Percentiles rank a stretch among this genome's conserved stretches.
phyloP scores from a whole-genome alignment of 352 stramenopile genomes.

The Globisporangium polare region DNA sequence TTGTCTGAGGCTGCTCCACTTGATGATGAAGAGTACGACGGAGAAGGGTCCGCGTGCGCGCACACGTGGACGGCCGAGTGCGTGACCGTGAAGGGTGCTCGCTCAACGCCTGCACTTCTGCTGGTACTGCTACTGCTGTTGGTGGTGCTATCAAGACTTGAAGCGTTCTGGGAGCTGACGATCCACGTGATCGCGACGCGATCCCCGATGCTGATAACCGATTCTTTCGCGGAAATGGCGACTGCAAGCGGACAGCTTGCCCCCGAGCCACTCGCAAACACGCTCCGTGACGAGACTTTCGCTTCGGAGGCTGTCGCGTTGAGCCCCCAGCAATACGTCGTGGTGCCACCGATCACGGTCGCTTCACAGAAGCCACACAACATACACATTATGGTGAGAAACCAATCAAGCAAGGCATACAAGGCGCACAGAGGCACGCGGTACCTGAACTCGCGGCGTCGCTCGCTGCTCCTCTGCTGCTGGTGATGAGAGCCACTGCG shows the following conservation, averaged over 20 bases:
- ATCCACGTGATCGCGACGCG: constrained; percentile 19
- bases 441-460: not conserved
- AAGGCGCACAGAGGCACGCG: not conserved
- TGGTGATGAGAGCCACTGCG: not conserved
- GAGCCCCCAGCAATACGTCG: constrained; percentile 38
- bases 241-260: constrained; percentile 23
- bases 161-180: constrained; percentile 9
- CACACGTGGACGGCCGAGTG: constrained; percentile 23
- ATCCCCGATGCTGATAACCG: constrained; percentile 9
- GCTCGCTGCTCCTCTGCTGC: not conserved
- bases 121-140: constrained; percentile 1
- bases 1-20: not conserved
- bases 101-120: not conserved
- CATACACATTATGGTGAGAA: not conserved
- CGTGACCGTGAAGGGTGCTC: constrained; percentile 3
- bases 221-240: not conserved
- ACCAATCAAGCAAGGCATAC: not conserved
- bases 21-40: not conserved
- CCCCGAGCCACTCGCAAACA: constrained; percentile 14
- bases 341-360: constrained; percentile 16
- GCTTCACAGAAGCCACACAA: not conserved
- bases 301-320: constrained; percentile 13
- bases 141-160: not conserved
- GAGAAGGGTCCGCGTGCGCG: not conserved
- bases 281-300: constrained; percentile 12